A percentile compares a stretch with the other conserved stretches of the same genome.
phyloP scores from a whole-genome alignment of 208 protist genomes.

The Trypanosoma rangeli region DNA sequence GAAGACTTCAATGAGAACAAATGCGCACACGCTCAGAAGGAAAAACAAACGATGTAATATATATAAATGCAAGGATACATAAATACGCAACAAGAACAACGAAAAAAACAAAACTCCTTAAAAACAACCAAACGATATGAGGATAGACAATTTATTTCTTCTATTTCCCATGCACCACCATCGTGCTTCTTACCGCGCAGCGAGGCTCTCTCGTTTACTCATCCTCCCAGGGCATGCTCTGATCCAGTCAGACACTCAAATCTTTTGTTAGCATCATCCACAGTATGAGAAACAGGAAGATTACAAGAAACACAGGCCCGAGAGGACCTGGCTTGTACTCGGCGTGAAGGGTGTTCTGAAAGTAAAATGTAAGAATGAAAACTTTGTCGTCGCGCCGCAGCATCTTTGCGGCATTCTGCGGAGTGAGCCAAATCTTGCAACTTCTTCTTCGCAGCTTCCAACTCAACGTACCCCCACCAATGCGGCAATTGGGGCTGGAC shows the following conservation, averaged over 20 bases:
- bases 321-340: slow-evolving; percentile 34
- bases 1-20: background rate
- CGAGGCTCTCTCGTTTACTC: background rate
- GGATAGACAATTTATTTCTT: background rate
- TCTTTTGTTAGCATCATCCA: slow-evolving; percentile 78
- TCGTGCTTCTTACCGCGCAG: background rate
- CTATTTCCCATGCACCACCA: background rate
- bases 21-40: background rate
- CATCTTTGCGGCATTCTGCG: slow-evolving; percentile 21
- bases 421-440: slow-evolving; percentile 35
- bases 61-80: background rate
- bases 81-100: background rate
- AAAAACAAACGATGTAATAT: background rate
- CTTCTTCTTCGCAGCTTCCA: slow-evolving; percentile 21
- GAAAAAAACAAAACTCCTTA: background rate
- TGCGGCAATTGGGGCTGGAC: slow-evolving; percentile 41
- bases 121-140: no score
- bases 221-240: background rate
- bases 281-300: slow-evolving; percentile 36
- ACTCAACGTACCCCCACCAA: slow-evolving; percentile 27
- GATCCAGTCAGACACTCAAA: slow-evolving; percentile 32
- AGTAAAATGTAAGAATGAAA: slow-evolving; percentile 50
- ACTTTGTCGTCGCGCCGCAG: slow-evolving; percentile 35
- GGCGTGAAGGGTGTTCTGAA: slow-evolving; percentile 29
- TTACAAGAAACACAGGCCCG: slow-evolving; percentile 29